A percentile compares a stretch with the other conserved stretches of the same genome.
Conservation (phyloP, 1,284 basidiomycete genomes). For the Apiotrichum brassicae region DNA sequence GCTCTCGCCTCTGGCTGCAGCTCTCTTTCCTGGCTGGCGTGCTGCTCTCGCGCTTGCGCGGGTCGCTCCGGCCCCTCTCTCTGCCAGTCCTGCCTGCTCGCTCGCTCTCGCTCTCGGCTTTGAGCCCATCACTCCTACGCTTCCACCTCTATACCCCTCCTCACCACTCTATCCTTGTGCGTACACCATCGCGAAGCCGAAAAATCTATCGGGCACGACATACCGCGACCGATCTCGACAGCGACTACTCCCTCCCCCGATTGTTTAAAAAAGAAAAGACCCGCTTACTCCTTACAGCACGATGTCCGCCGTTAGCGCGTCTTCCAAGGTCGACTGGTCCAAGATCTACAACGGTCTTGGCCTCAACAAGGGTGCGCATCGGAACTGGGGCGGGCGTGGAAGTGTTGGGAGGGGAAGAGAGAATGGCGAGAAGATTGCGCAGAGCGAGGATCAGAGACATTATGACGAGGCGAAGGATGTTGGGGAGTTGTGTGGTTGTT, state of each 20-base stretch:
- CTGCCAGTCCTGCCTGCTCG: background rate
- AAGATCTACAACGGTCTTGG: conserved; percentile 85
- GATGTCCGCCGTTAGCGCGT: conserved; percentile 16
- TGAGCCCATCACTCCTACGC: conserved; percentile 1
- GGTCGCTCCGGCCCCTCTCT: background rate
- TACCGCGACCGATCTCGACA: too few species aligned
- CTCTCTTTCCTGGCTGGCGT: background rate
- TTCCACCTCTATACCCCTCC: background rate
- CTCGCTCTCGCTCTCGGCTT: conserved; percentile 1
- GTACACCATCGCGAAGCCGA: background rate
- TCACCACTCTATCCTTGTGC: conserved; percentile 1
- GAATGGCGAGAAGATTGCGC: background rate
- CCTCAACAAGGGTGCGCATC: conserved; percentile 72
- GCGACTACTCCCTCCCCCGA: background rate
- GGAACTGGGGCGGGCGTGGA: background rate
- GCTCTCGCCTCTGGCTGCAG: too few species aligned
- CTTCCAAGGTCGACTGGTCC: conserved; percentile 61
- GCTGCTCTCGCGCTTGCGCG: background rate
- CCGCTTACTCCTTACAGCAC: conserved; percentile 5
- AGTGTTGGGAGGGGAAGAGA: background rate
- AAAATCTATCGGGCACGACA: too few species aligned
- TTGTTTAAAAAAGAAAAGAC: background rate
- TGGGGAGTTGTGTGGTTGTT: too few species aligned
- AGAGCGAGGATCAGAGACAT: too few species aligned
- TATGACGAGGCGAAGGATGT: too few species aligned